These are phyloP conservation scores for Neodidymelliopsis sp. DNA, from an alignment of 2,329 filamentous ascomycete genomes.

Conservation along the genomic window DNA sequence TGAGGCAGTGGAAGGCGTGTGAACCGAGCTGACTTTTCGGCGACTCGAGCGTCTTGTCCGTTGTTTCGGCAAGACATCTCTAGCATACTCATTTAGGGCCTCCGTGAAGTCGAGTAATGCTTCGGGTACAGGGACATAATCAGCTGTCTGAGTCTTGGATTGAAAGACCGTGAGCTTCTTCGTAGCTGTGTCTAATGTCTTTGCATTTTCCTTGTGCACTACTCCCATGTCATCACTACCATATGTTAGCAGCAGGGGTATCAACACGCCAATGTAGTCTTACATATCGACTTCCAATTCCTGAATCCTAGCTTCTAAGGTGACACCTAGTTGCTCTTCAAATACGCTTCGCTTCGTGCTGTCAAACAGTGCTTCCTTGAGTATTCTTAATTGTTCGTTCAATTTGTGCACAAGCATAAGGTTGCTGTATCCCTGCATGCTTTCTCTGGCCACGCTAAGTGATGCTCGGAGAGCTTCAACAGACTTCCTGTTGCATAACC, in stretches of 20 bases:
- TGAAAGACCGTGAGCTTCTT: too few relatives aligned
- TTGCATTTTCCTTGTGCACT: not conserved
- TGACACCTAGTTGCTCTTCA: not conserved
- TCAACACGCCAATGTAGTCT: not conserved
- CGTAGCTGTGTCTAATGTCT: not conserved
- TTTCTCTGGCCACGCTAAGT: not conserved
- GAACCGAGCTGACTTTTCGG: too few relatives aligned
- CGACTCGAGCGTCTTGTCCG: not conserved
- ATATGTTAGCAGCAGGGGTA: not conserved
- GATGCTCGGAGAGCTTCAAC: not conserved
- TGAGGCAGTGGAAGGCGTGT: too few relatives aligned
- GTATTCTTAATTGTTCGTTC: not conserved
- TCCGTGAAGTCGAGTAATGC: not conserved
- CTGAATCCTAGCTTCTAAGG: not conserved
- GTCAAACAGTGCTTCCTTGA: not conserved
- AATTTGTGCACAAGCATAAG: not conserved
- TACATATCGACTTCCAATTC: not conserved
- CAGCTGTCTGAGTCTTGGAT: not conserved
- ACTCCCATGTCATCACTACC: not conserved
- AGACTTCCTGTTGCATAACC: not conserved
- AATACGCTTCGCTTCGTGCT: not conserved
- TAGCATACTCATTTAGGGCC: not conserved
- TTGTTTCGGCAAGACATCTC: not conserved
- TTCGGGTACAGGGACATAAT: not conserved
- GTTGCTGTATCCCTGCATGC: not conserved